Evolutionary conservation across 352 stramenopile genomes (phyloP), one percentile per base, ranked within the genome.

Genomic region (Pythium aristosporum): DNA sequence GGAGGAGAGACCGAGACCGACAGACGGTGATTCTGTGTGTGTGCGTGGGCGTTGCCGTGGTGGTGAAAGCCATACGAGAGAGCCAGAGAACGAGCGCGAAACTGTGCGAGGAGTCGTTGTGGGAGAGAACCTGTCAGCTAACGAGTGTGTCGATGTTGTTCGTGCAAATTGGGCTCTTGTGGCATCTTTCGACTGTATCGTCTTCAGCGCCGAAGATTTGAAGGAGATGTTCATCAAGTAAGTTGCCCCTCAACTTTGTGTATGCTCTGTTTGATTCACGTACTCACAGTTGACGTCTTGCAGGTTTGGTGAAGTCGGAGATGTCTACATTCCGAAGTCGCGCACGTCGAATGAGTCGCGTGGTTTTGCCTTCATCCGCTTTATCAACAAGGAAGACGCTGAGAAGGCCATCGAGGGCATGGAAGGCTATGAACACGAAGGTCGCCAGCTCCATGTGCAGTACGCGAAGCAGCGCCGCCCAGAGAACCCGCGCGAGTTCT

Each of bases 361-460:
- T 53, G 82, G 82, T 18, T 95, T 92, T 49, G 87, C 86, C 41
- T 97, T 97, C 71, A 89, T 97, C 44, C 82, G 87, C 12, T 97
- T 92, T 68, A 61, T 94, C 64, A 77, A 95, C 67, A 91, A 93
- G 71, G 80, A 88, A 28, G 89, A 97, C 53, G 89, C 89, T 7
- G 89, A 97, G 44, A 87, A 96, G 64, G 89, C 89, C 28, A 91
- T 97, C 56, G 79, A 84, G 18, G 82, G 57, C 55, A 86, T 89
- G 75, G 79, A 93, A 53, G 77, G 75, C 47, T 76, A 87, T 65
- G 78, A 89, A 13, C 90, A 88, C 69, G 80, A 90, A 60, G 83
- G 79, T 57, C 78, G 82, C 53, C 72, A 87, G 63, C 59, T 91
- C 67, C 80, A 79, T 67, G 84, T 91, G 69, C 80, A 91, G 68